phyloP scores from a whole-genome alignment of 2,329 filamentous ascomycete genomes.

The Colletotrichum phormii region DNA sequence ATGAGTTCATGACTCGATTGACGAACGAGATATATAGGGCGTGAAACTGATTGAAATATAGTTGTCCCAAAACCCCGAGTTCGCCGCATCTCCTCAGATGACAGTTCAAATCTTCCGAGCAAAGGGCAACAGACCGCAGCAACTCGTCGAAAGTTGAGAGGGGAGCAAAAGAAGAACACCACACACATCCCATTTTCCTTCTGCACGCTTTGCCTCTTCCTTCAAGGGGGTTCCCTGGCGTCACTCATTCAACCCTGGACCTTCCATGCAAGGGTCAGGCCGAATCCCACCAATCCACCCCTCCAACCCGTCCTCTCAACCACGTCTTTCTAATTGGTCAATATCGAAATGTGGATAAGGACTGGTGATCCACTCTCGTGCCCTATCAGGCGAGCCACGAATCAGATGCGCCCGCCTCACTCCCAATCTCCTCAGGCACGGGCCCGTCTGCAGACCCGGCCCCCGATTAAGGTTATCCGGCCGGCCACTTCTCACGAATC shows the following conservation, averaged over 20 bases:
- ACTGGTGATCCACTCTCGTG: neutral
- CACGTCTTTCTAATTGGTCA: neutral
- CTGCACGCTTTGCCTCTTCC: neutral
- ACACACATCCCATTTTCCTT: neutral
- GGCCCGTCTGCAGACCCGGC: conserved; percentile 3
- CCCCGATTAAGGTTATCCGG: conserved; percentile 27
- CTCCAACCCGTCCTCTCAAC: neutral
- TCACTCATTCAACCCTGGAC: neutral
- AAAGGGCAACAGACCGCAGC: neutral
- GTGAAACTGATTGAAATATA: neutral
- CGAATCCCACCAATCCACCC: neutral
- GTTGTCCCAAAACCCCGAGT: neutral
- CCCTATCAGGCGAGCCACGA: conserved; percentile 1
- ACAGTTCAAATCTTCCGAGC: neutral
- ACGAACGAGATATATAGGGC: neutral
- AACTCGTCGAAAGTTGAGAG: neutral
- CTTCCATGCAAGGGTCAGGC: neutral
- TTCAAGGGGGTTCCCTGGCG: neutral
- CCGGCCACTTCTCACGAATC: neutral
- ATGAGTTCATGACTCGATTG: neutral
- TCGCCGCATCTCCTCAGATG: neutral
- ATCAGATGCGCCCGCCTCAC: conserved; percentile 5
- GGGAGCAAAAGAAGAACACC: neutral
- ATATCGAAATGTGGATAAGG: neutral
- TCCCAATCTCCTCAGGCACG: neutral